phyloP scores from a whole-genome alignment of 1,139 yeast species.

The Kodamaea derodonti region DNA sequence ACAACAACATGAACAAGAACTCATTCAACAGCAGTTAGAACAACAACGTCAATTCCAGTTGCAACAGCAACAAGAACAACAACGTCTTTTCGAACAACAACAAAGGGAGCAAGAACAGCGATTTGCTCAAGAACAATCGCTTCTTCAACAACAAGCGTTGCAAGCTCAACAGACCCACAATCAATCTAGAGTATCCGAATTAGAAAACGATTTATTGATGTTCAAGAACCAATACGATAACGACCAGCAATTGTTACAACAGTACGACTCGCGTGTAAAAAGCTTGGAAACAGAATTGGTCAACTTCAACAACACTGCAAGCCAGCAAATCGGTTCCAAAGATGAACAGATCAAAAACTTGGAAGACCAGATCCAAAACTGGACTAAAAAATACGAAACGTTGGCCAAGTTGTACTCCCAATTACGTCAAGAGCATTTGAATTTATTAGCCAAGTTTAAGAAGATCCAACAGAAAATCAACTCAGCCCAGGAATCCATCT shows the following conservation, averaged over 20 bases:
- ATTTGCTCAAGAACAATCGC: slow-evolving; percentile 52
- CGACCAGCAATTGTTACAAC: slow-evolving; percentile 79
- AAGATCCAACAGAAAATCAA: slow-evolving; percentile 85
- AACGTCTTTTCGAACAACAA: slow-evolving; percentile 65
- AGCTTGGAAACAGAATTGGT: slow-evolving; percentile 72
- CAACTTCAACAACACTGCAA: slow-evolving; percentile 60
- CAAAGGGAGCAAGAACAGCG: slow-evolving; percentile 58
- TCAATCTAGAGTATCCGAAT: slow-evolving; percentile 74
- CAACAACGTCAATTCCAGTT: slow-evolving; percentile 43
- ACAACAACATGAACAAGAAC: slow-evolving; percentile 64
- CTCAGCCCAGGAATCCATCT: slow-evolving; percentile 89
- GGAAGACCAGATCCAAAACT: slow-evolving; percentile 72
- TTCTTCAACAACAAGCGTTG: slow-evolving; percentile 52
- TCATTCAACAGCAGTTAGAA: slow-evolving; percentile 60
- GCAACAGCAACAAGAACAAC: slow-evolving; percentile 54
- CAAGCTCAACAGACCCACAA: slow-evolving; percentile 59
- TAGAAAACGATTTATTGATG: slow-evolving; percentile 76
- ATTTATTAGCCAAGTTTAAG: slow-evolving; percentile 73
- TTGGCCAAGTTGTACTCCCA: slow-evolving; percentile 88
- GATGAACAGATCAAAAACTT: slow-evolving; percentile 67
- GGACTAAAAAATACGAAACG: slow-evolving; percentile 88
- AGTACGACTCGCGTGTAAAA: slow-evolving; percentile 83
- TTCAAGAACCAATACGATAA: slow-evolving; percentile 81
- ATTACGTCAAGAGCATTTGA: slow-evolving; percentile 87
- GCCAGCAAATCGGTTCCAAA: slow-evolving; percentile 72